Base-by-base conservation (phyloP, 1,284 basidiomycete genomes). In the Anthracocystis walkeri region DNA sequence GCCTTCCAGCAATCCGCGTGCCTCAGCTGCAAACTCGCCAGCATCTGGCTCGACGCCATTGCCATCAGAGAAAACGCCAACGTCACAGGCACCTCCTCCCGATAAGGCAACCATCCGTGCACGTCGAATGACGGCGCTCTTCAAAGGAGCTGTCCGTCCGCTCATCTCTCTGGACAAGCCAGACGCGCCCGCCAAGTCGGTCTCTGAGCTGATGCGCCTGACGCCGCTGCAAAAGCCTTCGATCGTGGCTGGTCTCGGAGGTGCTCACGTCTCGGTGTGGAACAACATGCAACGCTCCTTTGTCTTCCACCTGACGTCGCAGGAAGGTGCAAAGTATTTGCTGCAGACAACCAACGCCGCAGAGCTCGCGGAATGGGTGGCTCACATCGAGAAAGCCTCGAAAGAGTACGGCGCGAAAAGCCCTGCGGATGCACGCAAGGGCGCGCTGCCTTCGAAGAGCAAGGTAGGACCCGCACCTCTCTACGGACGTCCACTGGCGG, bases 111-210 rank as follows among this genome's bases (percentile, higher is more conserved):
- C 75, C 7, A 73, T 77, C 35, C 67, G 75, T 27, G 65, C 80
- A 7, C 67, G 80, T n/a, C 75, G 81, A 18, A 80, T 83, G 80
- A 83, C 81, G 1, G 80, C 81, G 21, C 68, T 83, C n/a, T 82
- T 82, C 78, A 76, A 81, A 14, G 79, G 79, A 18, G 80, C 80
- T 12, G 76, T 82, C 0, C 71, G 81, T 16, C 79, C 79, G 31
- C 68, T 80, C 49, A 79, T 81, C 35, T 61, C 66, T 2, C 29
- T 68, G 25, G 75, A 81, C 42, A 75, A 76, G 71, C 62, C 60
- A 2, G 72, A 80, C 18, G 48, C 60, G 31, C 66, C 65, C 3
- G 55, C 65, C 44, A 68, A 61, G 48, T 60, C 69, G 29, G 27
- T 67, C 27, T 48, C 58, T 8, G 79, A 81, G 58, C 59, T 81